Percentiles rank a stretch among this genome's conserved stretches.
phyloP scores from a whole-genome alignment of 176 grass and related monocot genomes.

The Cenchrus americanus region DNA sequence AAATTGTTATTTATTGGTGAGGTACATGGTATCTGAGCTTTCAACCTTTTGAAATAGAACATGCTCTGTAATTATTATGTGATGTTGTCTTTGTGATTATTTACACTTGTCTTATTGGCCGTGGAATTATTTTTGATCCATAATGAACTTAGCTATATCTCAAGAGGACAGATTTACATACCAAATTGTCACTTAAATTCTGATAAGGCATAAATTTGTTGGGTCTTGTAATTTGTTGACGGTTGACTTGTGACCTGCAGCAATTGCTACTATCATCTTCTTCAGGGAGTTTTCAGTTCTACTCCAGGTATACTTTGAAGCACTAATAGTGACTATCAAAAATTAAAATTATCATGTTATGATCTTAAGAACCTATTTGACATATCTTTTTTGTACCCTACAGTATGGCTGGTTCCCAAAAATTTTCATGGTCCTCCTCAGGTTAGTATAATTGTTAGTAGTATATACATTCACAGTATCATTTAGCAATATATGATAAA shows the following conservation, averaged over 20 bases:
- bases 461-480: constrained; percentile 20
- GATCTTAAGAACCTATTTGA: not conserved
- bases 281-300: constrained; percentile 50
- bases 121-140: not conserved
- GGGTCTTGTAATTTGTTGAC: not conserved
- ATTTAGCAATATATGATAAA: not conserved
- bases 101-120: constrained; percentile 7
- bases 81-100: constrained; percentile 4
- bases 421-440: constrained; percentile 57
- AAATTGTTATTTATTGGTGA: constrained; percentile 24
- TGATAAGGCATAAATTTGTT: constrained; percentile 29
- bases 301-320: constrained; percentile 47
- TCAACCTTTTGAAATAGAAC: not conserved
- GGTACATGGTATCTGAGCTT: not conserved
- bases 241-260: constrained; percentile 51
- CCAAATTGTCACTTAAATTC: not conserved
- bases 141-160: not conserved
- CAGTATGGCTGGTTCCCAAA: constrained; percentile 60
- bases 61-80: not conserved
- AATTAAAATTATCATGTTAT: constrained; percentile 9
- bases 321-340: not conserved
- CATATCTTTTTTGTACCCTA: constrained; percentile 20
- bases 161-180: not conserved
- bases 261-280: constrained; percentile 62
- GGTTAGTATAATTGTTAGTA: constrained; percentile 46